Conservation (phyloP, 768 basidiomycete genomes). For the Strobilomyces echinocephalus region DNA sequence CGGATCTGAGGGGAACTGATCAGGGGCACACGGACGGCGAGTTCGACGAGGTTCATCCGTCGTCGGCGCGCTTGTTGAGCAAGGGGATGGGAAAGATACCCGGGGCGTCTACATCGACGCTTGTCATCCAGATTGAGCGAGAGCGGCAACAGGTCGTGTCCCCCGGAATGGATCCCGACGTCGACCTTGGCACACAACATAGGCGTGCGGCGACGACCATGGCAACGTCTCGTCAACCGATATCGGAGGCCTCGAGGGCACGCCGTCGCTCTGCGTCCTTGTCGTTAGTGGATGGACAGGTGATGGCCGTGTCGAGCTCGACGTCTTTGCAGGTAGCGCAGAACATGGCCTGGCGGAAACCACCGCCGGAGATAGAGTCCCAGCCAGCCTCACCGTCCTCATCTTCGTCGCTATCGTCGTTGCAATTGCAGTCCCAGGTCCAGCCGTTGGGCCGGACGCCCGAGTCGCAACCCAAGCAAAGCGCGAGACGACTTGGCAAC, state of each 20-base stretch:
- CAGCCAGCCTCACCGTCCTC: neutral
- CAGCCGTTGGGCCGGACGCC: too few relatives aligned
- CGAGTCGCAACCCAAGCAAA: too few relatives aligned
- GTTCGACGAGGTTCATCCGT: too few relatives aligned
- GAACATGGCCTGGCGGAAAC: conserved; percentile 10
- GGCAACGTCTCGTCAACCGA: neutral
- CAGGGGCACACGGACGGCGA: conserved; percentile 29
- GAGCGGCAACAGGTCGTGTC: neutral
- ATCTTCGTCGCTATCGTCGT: too few relatives aligned
- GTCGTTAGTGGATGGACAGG: conserved; percentile 1
- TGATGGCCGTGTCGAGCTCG: neutral
- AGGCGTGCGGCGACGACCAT: conserved; percentile 4
- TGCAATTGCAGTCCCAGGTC: too few relatives aligned
- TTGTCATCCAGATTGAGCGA: neutral
- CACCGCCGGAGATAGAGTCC: neutral
- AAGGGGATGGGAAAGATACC: neutral
- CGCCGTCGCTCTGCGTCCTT: conserved; percentile 18
- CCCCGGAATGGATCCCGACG: neutral
- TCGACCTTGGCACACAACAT: neutral
- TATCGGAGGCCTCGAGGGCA: neutral
- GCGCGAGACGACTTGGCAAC: too few relatives aligned
- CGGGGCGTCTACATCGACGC: neutral
- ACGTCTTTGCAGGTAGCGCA: neutral
- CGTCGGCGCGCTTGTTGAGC: too few relatives aligned
- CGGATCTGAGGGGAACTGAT: conserved; percentile 23